Evolutionary conservation across 257 asterid genomes (phyloP), one percentile per base, ranked within the genome.

Genomic region (Gentiana straminea): DNA sequence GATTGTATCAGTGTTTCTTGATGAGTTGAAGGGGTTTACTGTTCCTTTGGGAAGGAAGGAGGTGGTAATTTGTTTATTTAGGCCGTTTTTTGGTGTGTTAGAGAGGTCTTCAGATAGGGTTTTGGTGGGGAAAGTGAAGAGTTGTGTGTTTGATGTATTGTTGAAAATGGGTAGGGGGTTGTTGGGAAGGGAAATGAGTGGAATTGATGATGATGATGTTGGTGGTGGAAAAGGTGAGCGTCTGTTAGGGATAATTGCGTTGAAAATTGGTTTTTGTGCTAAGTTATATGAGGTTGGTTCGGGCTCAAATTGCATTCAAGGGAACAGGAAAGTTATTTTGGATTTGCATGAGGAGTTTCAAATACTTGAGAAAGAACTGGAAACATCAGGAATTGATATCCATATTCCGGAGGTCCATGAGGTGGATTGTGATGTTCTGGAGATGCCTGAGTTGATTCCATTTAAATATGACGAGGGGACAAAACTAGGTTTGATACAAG

Each of bases 81-180:
- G 72, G 66, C 99, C 94, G 0, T 85, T 85, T 64, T 81, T 83
- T 44, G 62, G 54, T 7, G 94, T 79, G 49, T 36, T 85, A 74
- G 57, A 37, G 69, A 78, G 51, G 73, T 49, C 83, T 55, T 54
- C 64, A 60, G 97, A 92, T 74, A 83, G 72, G 75, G 63, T 88
- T 72, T 72, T 92, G 86, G 64, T 85, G 57, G 86, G 83, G 64
- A 92, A 92, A 76, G 91, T 92, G 55, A 85, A 75, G 77, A 82
- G 80, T 52, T 69, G 74, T 65, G 70, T 88, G 62, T 85, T 92
- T 62, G 95, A 84, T 65, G 86, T 77, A 68, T 56, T 88, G 68
- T 49, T 79, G 69, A 78, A 71, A 64, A 52, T 54, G 51, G 97
- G 97, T 24, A 73, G 56, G 70, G 70, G 51, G n/a, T 35, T 83